Conservation (phyloP, 352 stramenopile genomes). For the Thraustotheca clavata region DNA sequence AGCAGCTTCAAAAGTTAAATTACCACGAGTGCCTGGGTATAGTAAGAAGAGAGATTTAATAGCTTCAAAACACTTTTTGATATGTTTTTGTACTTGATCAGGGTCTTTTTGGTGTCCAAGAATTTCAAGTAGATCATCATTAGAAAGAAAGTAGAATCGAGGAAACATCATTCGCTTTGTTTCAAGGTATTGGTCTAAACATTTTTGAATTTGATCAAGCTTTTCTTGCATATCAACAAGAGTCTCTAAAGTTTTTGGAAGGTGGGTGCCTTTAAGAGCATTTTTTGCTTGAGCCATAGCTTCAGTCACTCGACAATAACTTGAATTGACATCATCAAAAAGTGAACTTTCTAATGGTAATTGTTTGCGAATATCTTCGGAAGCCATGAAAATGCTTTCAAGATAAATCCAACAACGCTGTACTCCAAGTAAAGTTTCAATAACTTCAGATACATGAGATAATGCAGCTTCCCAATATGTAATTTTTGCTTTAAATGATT, state of each 20-base stretch:
- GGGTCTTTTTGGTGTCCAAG: conserved; percentile 81
- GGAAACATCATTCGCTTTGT: conserved; percentile 84
- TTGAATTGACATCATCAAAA: conserved; percentile 82
- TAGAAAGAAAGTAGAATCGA: conserved; percentile 85
- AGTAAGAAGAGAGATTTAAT: conserved; percentile 77
- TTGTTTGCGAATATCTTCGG: conserved; percentile 92
- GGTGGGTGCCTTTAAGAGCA: conserved; percentile 49
- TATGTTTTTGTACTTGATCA: conserved; percentile 85
- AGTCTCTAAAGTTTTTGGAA: conserved; percentile 44
- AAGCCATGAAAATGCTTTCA: conserved; percentile 93
- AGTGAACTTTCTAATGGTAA: conserved; percentile 76
- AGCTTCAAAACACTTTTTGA: conserved; percentile 89
- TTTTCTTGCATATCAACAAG: conserved; percentile 80
- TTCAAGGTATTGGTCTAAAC: conserved; percentile 80
- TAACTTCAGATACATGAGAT: conserved; percentile 82
- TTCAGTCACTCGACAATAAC: conserved; percentile 66
- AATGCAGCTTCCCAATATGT: conserved; percentile 84
- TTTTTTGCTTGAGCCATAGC: conserved; percentile 73
- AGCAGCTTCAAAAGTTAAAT: conserved; percentile 81
- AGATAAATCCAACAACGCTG: conserved; percentile 94
- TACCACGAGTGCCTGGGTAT: conserved; percentile 51
- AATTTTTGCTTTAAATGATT: conserved; percentile 83
- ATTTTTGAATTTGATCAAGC: conserved; percentile 83
- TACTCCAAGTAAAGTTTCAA: conserved; percentile 83
- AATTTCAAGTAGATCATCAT: conserved; percentile 82